Evolutionary conservation across 2,329 filamentous ascomycete genomes (phyloP).

Genomic region (Neobulgaria alba): DNA sequence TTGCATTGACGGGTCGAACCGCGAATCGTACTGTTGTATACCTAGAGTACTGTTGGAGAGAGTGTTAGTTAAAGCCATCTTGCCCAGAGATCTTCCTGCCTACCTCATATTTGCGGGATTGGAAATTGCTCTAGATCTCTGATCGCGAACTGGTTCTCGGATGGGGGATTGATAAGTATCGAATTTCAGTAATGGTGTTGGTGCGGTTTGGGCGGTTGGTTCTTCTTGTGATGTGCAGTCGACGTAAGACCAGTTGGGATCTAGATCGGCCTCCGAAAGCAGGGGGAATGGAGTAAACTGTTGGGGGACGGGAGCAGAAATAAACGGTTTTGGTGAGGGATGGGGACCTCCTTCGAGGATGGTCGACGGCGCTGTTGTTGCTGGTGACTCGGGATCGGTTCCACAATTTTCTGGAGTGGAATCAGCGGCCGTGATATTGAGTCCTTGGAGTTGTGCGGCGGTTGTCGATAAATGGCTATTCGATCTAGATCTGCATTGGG

Average conservation of each 20-base stretch:
- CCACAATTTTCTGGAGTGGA: constrained; percentile 13
- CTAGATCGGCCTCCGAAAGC: constrained; percentile 23
- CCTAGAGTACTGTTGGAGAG: constrained; percentile 21
- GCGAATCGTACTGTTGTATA: constrained; percentile 26
- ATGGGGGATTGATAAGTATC: not conserved
- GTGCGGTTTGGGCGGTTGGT: no score
- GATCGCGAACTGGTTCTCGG: constrained; percentile 9
- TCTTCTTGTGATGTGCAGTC: constrained; percentile 21
- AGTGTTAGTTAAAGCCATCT: constrained; percentile 5
- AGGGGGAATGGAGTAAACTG: constrained; percentile 23
- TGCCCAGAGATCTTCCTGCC: not conserved
- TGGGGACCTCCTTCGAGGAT: constrained; percentile 12
- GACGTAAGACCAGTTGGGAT: constrained; percentile 25
- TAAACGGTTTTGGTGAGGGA: constrained; percentile 16
- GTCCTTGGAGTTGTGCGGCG: constrained; percentile 23
- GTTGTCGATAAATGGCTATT: constrained; percentile 26
- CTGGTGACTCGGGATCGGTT: constrained; percentile 8
- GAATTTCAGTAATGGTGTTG: constrained; percentile 11
- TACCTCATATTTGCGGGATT: constrained; percentile 26
- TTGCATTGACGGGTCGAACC: constrained; percentile 23
- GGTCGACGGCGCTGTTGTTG: constrained; percentile 1
- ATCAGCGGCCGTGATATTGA: constrained; percentile 22
- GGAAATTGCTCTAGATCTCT: constrained; percentile 19
- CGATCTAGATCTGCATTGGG: constrained; percentile 27
- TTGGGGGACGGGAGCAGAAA: constrained; percentile 20